Percentiles rank a stretch among this genome's conserved stretches.
These are phyloP conservation scores for Cladobotryum mycophilum DNA, from an alignment of 2,329 filamentous ascomycete species.

Conservation along the genomic window DNA sequence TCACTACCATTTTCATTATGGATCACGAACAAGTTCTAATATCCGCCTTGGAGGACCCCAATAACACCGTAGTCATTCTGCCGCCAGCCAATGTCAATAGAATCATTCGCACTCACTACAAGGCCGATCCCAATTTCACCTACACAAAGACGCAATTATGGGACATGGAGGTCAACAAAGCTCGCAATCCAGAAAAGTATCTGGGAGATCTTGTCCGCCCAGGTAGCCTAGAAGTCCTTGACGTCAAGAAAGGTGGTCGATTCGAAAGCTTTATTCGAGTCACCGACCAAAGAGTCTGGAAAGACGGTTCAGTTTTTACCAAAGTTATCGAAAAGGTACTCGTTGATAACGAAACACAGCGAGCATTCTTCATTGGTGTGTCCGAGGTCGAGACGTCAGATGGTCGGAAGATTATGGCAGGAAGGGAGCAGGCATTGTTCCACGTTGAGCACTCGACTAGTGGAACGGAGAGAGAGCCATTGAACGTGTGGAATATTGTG, in stretches of 20 bases:
- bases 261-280: slow-evolving; percentile 38
- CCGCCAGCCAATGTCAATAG: slow-evolving; percentile 13
- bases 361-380: slow-evolving; percentile 12
- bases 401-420: slow-evolving; percentile 12
- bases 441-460: slow-evolving; percentile 13
- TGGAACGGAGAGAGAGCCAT: slow-evolving; percentile 8
- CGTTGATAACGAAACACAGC: slow-evolving; percentile 11
- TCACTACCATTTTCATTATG: background rate
- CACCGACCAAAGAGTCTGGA: slow-evolving; percentile 54
- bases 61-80: slow-evolving; percentile 10
- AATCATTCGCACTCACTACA: slow-evolving; percentile 12
- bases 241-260: slow-evolving; percentile 9
- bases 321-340: slow-evolving; percentile 15
- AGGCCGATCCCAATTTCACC: slow-evolving; percentile 11
- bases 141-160: slow-evolving; percentile 15
- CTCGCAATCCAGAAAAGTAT: slow-evolving; percentile 13
- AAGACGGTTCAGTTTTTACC: slow-evolving; percentile 23
- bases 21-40: slow-evolving; percentile 12
- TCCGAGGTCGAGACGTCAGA: slow-evolving; percentile 10
- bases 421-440: slow-evolving; percentile 13
- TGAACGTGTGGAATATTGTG: slow-evolving; percentile 12
- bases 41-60: slow-evolving; percentile 9
- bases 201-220: slow-evolving; percentile 11
- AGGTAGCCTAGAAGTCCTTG: slow-evolving; percentile 13
- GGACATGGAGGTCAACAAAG: slow-evolving; percentile 16